Base-by-base conservation (phyloP, 2,329 filamentous ascomycete genomes). In the Fusarium devonianum region DNA sequence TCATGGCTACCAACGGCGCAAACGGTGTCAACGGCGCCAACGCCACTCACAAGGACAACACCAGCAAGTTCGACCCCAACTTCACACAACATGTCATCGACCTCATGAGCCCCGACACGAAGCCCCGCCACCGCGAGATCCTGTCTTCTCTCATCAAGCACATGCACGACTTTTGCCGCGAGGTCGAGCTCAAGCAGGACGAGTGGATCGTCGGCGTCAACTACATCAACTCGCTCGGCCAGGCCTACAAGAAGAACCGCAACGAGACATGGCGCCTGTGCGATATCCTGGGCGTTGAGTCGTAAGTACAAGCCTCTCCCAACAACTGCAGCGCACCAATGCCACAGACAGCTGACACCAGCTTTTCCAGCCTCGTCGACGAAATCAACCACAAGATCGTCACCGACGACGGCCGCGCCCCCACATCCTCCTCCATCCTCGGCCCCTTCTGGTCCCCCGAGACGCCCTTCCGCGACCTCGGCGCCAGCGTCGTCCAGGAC, bases 401-500 rank as follows among this genome's bases (percentile, higher is more conserved):
- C 66, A 82, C 83, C 58, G 83, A 88, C 49, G 78, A 80, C 47
- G 77, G 78, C 66, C 73, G 82, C 53, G 76, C 80, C 52, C 86
- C 87, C 35, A 90, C 88, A n/a, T 89, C 86, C 3, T 88, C 86
- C 53, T 81, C 87, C 50, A 91, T 91, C 66, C 84, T 91, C 52
- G 88, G 88, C 2, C 88, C 88, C 58, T 90, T 91, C 79, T 91
- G 87, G 87, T 87, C 84, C 9, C 87, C 87, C 63, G 79, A 89
- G 63, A 85, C 88, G 2, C 87, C 88, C 22, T 89, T 89, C 82
- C 83, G 87, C 34, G 78, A 84, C 26, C 79, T 84, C 60, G 87
- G 87, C 58, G 79, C 76, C 67, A 79, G 75, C 69, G 87, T 90
- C 69, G 85, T 90, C 65, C 83, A 86, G 68, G 73, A 86, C 69